Conservation (phyloP, 1,284 basidiomycete species). For the Xanthoconium separans region DNA sequence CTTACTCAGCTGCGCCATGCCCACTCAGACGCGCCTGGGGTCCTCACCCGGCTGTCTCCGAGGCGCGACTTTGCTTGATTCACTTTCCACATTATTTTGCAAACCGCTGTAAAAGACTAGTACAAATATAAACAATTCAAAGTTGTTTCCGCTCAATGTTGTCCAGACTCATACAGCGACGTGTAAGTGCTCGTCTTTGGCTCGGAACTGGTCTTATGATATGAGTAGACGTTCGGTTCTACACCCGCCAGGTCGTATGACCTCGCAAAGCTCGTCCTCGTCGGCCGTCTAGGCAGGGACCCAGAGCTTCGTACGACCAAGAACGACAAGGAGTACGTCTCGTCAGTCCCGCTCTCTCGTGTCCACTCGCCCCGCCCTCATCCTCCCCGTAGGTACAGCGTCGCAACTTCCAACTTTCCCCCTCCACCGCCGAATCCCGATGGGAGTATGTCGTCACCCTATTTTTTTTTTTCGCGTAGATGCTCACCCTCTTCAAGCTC, state of each 20-base stretch:
- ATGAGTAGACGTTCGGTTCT: conserved; percentile 65
- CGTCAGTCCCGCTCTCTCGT: conserved; percentile 44
- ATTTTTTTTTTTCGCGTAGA: background rate
- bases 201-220: background rate
- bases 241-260: conserved; percentile 53
- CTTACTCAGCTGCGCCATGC: too few relatives aligned
- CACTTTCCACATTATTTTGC: too few relatives aligned
- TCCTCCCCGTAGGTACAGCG: conserved; percentile 52
- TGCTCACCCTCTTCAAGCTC: conserved; percentile 40
- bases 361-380: conserved; percentile 1
- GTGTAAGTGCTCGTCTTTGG: conserved; percentile 41
- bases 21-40: too few relatives aligned
- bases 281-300: conserved; percentile 70
- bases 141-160: too few relatives aligned
- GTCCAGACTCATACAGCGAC: conserved; percentile 44
- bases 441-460: conserved; percentile 48
- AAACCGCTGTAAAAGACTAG: too few relatives aligned
- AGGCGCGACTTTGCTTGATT: too few relatives aligned
- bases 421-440: conserved; percentile 56
- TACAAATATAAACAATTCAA: too few relatives aligned
- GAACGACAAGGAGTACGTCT: conserved; percentile 73
- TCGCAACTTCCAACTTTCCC: conserved; percentile 65
- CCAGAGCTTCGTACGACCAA: conserved; percentile 69
- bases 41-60: too few relatives aligned
- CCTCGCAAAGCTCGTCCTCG: conserved; percentile 71